phyloP scores from a whole-genome alignment of 495 filamentous ascomycete genomes.

The Penicillium maclennaniae region DNA sequence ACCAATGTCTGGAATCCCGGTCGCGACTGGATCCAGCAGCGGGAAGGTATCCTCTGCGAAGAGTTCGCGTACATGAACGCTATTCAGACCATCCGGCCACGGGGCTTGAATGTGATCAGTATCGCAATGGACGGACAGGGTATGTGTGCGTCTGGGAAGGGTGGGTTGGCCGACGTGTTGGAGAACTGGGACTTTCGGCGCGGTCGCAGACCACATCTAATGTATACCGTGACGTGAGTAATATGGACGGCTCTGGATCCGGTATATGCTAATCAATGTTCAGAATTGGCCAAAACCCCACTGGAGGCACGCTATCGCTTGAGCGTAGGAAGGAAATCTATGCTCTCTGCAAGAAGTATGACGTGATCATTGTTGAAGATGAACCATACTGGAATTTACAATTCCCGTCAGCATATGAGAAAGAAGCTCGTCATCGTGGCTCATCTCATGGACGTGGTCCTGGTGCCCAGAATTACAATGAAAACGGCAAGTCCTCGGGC shows the following conservation, averaged over 20 bases:
- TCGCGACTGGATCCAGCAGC: constrained; percentile 59
- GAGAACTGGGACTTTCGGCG: constrained; percentile 72
- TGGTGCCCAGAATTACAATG: constrained; percentile 42
- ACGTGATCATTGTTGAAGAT: constrained; percentile 91
- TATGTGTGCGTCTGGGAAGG: constrained; percentile 62
- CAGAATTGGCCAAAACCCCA: constrained; percentile 90
- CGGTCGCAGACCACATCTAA: constrained; percentile 72
- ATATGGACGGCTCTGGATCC: neutral
- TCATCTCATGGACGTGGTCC: constrained; percentile 6
- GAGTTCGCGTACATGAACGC: constrained; percentile 75
- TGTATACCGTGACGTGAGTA: constrained; percentile 88
- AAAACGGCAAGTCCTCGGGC: constrained; percentile 56
- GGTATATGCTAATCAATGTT: neutral
- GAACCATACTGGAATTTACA: constrained; percentile 97
- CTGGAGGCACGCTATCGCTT: constrained; percentile 66
- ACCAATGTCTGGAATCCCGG: constrained; percentile 68
- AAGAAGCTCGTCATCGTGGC: constrained; percentile 35
- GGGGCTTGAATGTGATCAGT: constrained; percentile 66
- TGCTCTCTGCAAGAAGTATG: constrained; percentile 72
- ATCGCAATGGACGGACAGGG: constrained; percentile 75
- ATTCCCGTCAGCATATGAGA: constrained; percentile 61
- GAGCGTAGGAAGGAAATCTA: constrained; percentile 75
- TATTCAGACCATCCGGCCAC: constrained; percentile 59
- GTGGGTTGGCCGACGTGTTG: constrained; percentile 73
- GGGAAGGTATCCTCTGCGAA: constrained; percentile 71